A percentile compares a stretch with the other conserved stretches of the same genome.
phyloP scores from a whole-genome alignment of 345 rosid genomes.

The Brassica rapa region DNA sequence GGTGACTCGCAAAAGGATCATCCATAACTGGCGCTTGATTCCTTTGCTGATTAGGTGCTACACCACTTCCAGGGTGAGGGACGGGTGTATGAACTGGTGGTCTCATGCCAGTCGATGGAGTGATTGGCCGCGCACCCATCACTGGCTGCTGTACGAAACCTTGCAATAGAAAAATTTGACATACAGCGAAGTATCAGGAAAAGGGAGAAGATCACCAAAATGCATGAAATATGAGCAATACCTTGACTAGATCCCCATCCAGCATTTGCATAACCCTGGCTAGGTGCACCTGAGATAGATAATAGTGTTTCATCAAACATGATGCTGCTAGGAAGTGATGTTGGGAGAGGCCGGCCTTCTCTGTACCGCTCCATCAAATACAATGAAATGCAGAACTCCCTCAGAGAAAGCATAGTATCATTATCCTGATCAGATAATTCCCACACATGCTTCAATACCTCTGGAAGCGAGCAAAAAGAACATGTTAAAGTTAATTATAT shows the following conservation, averaged over 20 bases:
- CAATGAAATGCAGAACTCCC: constrained; percentile 94
- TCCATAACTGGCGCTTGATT: constrained; percentile 49
- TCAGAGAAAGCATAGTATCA: constrained; percentile 98
- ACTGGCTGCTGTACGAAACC: constrained; percentile 72
- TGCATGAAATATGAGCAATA: constrained; percentile 42
- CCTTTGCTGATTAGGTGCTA: constrained; percentile 54
- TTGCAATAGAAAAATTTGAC: constrained; percentile 26
- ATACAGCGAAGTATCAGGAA: constrained; percentile 23
- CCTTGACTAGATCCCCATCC: constrained; percentile 80
- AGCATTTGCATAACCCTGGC: constrained; percentile 59
- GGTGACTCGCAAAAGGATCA: constrained; percentile 65
- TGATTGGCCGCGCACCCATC: constrained; percentile 55
- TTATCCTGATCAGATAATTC: constrained; percentile 96
- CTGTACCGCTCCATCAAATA: constrained; percentile 94
- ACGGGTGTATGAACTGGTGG: constrained; percentile 59
- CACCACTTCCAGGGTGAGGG: constrained; percentile 48
- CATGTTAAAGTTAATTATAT: constrained; percentile 25
- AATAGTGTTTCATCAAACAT: constrained; percentile 84
- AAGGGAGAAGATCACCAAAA: constrained; percentile 26
- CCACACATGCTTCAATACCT: constrained; percentile 96
- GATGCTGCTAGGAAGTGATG: constrained; percentile 71
- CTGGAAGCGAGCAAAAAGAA: constrained; percentile 48
- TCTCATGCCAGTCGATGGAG: constrained; percentile 62
- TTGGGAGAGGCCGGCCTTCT: constrained; percentile 92
- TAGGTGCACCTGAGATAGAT: constrained; percentile 82